Evolutionary conservation across 2,329 filamentous ascomycete genomes (phyloP), one percentile per base, ranked within the genome.

Genomic region (Exophiala sp.): DNA sequence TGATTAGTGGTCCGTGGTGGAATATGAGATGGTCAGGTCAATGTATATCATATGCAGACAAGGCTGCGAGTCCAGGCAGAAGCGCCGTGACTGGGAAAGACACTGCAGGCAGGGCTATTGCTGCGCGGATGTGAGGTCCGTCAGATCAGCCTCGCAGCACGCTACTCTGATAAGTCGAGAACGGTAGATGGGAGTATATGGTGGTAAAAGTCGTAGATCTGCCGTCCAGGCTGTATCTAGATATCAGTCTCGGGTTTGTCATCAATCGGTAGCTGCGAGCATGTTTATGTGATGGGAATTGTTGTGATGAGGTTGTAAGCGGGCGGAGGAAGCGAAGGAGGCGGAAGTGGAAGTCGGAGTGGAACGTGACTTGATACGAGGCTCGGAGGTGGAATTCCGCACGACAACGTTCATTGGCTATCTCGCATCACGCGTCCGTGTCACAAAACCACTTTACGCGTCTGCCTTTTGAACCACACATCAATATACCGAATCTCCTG

Each of bases 361-460:
- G 34, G 38, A 34, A 27, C 5, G 10, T 27, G 24, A 27, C 24
- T 27, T 27, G 24, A 27, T 19, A 22, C 23, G n/a, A 37, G 34
- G 34, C 34, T 37, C 14, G 34, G 18, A 18, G 6, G 39, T 37
- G 37, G 29, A 43, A n/a, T 42, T 10, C 11, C 29, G 7, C 3
- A 9, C 11, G 29, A 13, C 29, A n/a, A 3, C 7, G n/a, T n/a
- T 7, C 7, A 9, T 37, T 37, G 7, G 34, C 19, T 13, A 19
- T 6, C 34, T 7, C n/a, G n/a, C 35, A 44, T 52, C 50, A 52
- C 47, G 47, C 47, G 50, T 48, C 50, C 34, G 13, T 19, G 18
- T 43, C 18, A 16, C 22, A 48, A 51, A 47, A 56, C 53, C 53
- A 56, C 54, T 56, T 53, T 51, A 56, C 54, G 54, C 54, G 54